Evolutionary conservation across 441 rosid species (phyloP).

Genomic region (Jatropha multifida): DNA sequence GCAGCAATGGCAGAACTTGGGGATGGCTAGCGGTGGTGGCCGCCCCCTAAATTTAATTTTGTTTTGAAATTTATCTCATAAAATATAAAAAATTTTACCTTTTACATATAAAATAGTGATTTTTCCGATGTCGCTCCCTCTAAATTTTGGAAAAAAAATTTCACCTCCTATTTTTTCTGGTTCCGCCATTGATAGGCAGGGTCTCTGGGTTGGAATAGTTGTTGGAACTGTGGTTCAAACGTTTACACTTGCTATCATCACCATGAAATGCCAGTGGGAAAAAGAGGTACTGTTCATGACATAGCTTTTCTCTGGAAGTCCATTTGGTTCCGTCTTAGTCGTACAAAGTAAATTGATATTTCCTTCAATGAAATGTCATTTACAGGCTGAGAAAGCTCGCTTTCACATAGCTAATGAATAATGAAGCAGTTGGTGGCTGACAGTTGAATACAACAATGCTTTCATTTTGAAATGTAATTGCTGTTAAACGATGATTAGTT

Average conservation of each 20-base stretch:
- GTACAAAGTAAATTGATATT: not conserved
- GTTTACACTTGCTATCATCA: conserved; percentile 33
- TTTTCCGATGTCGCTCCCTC: too few relatives aligned
- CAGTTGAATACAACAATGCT: not conserved
- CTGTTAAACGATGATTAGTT: too few relatives aligned
- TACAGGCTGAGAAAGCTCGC: conserved; percentile 36
- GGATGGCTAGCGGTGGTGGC: too few relatives aligned
- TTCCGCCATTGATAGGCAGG: conserved; percentile 24
- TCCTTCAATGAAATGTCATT: not conserved
- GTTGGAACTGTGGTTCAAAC: conserved; percentile 53
- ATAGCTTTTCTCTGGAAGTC: not conserved
- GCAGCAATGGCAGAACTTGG: too few relatives aligned
- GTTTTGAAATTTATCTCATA: too few relatives aligned
- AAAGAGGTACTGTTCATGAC: conserved; percentile 33
- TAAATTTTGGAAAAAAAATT: too few relatives aligned
- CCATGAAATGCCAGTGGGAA: conserved; percentile 45
- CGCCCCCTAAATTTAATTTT: too few relatives aligned
- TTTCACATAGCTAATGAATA: conserved; percentile 15
- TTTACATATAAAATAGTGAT: too few relatives aligned
- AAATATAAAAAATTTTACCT: too few relatives aligned
- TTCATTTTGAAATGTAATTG: not conserved
- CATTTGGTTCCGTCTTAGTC: not conserved
- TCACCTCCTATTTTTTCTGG: too few relatives aligned
- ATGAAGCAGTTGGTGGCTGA: conserved; percentile 19
- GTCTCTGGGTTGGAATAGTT: conserved; percentile 56